A percentile compares a stretch with the other conserved stretches of the same genome.
These are phyloP conservation scores for Naganishia cerealis DNA, from an alignment of 1,284 basidiomycete species.

Conservation along the genomic window DNA sequence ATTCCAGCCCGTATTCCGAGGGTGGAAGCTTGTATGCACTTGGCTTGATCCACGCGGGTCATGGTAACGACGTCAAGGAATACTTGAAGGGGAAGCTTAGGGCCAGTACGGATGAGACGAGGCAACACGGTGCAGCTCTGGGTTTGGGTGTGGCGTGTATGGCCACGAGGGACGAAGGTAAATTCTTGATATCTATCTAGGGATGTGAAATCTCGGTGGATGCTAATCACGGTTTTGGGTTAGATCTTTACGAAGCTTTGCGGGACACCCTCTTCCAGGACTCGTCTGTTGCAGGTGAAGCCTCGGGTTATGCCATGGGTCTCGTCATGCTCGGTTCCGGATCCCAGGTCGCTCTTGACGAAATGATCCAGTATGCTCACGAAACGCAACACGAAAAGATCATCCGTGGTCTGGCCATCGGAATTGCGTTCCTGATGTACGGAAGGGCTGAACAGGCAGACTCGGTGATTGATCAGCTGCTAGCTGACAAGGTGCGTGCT, in stretches of 20 bases:
- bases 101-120: conserved; percentile 65
- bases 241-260: conserved; percentile 84
- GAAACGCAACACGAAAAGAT: conserved; percentile 99
- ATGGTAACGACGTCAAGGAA: conserved; percentile 67
- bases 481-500: conserved; percentile 74
- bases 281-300: conserved; percentile 90
- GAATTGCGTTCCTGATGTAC: conserved; percentile 85
- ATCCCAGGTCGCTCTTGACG: conserved; percentile 71
- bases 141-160: conserved; percentile 90
- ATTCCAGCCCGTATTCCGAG: conserved; percentile 70
- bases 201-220: conserved; percentile 1
- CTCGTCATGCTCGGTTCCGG: conserved; percentile 91
- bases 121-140: conserved; percentile 91
- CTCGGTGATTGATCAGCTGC: conserved; percentile 68
- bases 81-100: conserved; percentile 77
- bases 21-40: conserved; percentile 90
- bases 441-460: conserved; percentile 87
- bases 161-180: conserved; percentile 74
- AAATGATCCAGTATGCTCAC: conserved; percentile 89
- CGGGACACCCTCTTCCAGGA: conserved; percentile 85
- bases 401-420: conserved; percentile 87
- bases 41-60: conserved; percentile 81
- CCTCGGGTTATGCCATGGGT: conserved; percentile 92
- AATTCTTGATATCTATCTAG: conserved; percentile 34
- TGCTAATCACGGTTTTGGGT: neutral